These are phyloP conservation scores for Rhodotorula sp. DNA, from an alignment of 1,284 basidiomycete genomes.

Conservation along the genomic window DNA sequence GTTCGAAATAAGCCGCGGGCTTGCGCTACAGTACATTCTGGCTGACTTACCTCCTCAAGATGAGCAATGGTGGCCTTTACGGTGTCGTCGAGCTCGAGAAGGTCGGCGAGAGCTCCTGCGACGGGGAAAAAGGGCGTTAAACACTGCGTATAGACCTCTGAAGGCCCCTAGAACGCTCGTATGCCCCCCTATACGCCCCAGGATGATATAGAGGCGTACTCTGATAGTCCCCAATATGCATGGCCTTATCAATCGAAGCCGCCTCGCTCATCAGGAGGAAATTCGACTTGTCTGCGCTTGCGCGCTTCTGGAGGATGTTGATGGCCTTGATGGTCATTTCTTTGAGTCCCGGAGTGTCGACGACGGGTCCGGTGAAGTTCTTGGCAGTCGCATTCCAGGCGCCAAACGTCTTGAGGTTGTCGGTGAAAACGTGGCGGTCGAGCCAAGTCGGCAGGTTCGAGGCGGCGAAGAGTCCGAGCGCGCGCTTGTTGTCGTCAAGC, in stretches of 20 bases:
- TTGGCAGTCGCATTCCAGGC: slow-evolving; percentile 9
- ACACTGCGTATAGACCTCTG: neutral
- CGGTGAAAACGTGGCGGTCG: slow-evolving; percentile 51
- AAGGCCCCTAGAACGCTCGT: neutral
- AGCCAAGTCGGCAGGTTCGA: slow-evolving; percentile 50
- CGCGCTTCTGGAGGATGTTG: slow-evolving; percentile 45
- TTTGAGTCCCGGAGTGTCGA: slow-evolving; percentile 52
- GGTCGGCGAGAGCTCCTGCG: slow-evolving; percentile 46
- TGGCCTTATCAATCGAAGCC: slow-evolving; percentile 50
- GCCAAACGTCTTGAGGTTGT: slow-evolving; percentile 41
- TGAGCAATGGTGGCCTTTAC: slow-evolving; percentile 50
- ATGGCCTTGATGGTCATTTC: slow-evolving; percentile 49
- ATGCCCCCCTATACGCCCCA: neutral
- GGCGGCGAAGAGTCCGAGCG: slow-evolving; percentile 51
- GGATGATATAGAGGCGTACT: neutral
- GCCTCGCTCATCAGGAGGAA: slow-evolving; percentile 54
- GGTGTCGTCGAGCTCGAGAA: slow-evolving; percentile 54
- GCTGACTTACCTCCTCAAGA: slow-evolving; percentile 39
- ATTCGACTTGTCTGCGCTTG: slow-evolving; percentile 47
- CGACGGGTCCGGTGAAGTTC: slow-evolving; percentile 20
- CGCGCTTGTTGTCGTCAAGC: slow-evolving; percentile 48
- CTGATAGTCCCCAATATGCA: neutral
- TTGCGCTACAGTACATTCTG: too few relatives aligned
- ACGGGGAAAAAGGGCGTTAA: too few relatives aligned
- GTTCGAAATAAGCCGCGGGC: too few relatives aligned